Conservation (phyloP, 768 basidiomycete species). For the Boletus barrowsii region DNA sequence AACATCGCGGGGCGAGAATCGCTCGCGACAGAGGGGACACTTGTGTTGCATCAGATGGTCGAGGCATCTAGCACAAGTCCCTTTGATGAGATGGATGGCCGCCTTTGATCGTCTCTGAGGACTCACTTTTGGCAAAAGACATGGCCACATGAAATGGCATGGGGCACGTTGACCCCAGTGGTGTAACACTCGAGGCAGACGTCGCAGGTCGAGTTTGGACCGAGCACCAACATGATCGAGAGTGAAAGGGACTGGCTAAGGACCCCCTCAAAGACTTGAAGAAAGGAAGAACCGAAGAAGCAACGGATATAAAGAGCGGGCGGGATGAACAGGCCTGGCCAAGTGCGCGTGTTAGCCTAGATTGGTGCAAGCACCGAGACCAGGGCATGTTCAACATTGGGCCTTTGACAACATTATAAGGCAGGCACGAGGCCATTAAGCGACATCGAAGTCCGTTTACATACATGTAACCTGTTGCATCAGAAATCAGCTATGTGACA, state of each 20-base stretch:
- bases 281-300: conserved; percentile 1
- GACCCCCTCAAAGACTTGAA: conserved; percentile 24
- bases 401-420: conserved; percentile 31
- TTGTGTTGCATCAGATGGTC: conserved; percentile 42
- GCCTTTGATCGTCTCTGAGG: background rate
- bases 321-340: conserved; percentile 22
- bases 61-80: conserved; percentile 47
- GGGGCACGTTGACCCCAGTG: conserved; percentile 51
- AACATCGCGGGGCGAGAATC: conserved; percentile 44
- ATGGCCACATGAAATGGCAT: conserved; percentile 69
- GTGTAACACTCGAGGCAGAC: conserved; percentile 69
- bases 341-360: conserved; percentile 29
- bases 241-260: conserved; percentile 33
- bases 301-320: conserved; percentile 21
- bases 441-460: conserved; percentile 27
- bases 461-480: conserved; percentile 12
- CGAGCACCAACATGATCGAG: conserved; percentile 61
- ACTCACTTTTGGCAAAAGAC: conserved; percentile 55
- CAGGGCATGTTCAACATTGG: conserved; percentile 20
- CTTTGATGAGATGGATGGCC: background rate
- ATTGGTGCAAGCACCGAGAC: conserved; percentile 21
- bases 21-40: conserved; percentile 64
- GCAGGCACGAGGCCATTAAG: conserved; percentile 35
- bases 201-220: conserved; percentile 67
- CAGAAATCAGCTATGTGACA: conserved; percentile 13